Conservation (phyloP, 2,329 filamentous ascomycete species). For the Paecilomyces variotii region DNA sequence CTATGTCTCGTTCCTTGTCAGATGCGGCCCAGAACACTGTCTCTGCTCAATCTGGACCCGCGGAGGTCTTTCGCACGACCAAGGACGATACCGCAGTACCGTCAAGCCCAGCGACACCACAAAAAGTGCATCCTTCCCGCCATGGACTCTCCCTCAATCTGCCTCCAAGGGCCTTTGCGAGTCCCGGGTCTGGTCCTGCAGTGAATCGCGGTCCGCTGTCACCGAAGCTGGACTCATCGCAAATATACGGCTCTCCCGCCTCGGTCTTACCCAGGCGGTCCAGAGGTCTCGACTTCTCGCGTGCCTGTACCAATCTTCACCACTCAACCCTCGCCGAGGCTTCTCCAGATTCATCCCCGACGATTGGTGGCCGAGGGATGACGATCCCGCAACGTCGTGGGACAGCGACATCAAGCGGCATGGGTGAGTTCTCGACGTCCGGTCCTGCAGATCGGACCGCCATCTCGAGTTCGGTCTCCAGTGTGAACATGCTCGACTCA, state of each 20-base stretch:
- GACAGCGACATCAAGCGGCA: slow-evolving; percentile 28
- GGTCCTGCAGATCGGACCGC: slow-evolving; percentile 61
- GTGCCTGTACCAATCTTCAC: slow-evolving; percentile 87
- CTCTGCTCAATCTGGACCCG: slow-evolving; percentile 52
- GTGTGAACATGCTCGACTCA: slow-evolving; percentile 68
- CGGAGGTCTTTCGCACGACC: slow-evolving; percentile 45
- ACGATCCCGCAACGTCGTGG: slow-evolving; percentile 50
- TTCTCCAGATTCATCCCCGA: slow-evolving; percentile 85
- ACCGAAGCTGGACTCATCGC: slow-evolving; percentile 75
- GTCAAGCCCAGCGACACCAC: slow-evolving; percentile 60
- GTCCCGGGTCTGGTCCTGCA: slow-evolving; percentile 41
- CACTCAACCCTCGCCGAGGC: slow-evolving; percentile 90
- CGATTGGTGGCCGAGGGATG: slow-evolving; percentile 61
- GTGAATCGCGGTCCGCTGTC: slow-evolving; percentile 63
- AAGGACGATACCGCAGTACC: slow-evolving; percentile 60
- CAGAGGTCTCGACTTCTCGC: slow-evolving; percentile 83
- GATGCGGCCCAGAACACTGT: slow-evolving; percentile 54
- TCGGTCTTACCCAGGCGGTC: slow-evolving; percentile 85
- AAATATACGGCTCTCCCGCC: slow-evolving; percentile 78
- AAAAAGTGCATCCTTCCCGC: slow-evolving; percentile 54
- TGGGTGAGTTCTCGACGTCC: slow-evolving; percentile 64
- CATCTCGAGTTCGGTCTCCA: slow-evolving; percentile 74
- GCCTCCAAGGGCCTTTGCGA: slow-evolving; percentile 41
- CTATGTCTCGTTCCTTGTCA: slow-evolving; percentile 57
- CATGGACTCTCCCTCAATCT: slow-evolving; percentile 65